Conservation (phyloP, 1,139 yeast species). For the Pichia sp. region DNA sequence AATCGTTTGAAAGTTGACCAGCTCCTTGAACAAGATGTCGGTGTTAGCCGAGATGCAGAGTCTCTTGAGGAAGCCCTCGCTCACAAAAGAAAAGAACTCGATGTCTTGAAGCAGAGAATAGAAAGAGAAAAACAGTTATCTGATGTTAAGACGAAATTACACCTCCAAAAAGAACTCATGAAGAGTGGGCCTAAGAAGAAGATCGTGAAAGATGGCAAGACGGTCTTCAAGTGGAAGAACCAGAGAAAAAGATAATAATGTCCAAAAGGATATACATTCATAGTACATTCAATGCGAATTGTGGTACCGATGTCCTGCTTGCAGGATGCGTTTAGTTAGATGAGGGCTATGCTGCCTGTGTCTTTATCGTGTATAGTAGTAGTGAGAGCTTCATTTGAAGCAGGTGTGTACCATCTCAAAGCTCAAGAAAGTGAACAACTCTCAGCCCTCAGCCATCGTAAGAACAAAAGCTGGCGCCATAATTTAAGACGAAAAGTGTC, state of each 20-base stretch:
- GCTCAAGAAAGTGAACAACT: no score
- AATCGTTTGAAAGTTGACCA: constrained; percentile 65
- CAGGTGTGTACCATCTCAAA: no score
- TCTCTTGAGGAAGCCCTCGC: constrained; percentile 12
- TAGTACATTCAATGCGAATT: no score
- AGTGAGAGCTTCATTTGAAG: no score
- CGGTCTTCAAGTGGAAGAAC: constrained; percentile 78
- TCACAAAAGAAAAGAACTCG: constrained; percentile 48
- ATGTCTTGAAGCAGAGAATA: constrained; percentile 48
- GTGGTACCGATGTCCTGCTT: constrained; percentile 32
- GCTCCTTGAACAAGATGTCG: constrained; percentile 34
- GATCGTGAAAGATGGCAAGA: constrained; percentile 56
- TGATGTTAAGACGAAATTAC: constrained; percentile 66
- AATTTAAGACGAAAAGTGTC: no score
- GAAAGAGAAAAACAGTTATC: constrained; percentile 62
- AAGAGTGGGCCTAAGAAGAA: constrained; percentile 85
- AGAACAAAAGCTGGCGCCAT: no score
- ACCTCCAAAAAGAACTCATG: constrained; percentile 77
- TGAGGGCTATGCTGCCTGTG: no score
- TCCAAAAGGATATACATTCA: background rate
- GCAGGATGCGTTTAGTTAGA: no score
- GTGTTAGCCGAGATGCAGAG: constrained; percentile 16
- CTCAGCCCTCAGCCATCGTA: no score
- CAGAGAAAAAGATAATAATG: constrained; percentile 62
- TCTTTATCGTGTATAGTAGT: no score